Evolutionary conservation across 2,329 filamentous ascomycete genomes (phyloP).

Genomic region (Epichloe sibirici): DNA sequence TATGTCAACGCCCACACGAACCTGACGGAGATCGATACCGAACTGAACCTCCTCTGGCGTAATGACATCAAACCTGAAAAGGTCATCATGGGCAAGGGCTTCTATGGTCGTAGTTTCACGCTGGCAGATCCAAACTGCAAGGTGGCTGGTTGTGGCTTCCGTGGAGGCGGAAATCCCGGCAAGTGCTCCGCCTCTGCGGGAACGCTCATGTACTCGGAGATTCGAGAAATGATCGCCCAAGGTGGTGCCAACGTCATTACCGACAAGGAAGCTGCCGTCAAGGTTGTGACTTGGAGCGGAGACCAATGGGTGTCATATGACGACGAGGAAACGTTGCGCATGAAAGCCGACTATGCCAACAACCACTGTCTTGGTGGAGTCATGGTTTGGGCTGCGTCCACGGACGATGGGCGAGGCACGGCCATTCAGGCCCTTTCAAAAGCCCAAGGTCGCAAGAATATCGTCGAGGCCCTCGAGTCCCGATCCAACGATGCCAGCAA

Average conservation of each 20-base stretch:
- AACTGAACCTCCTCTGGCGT: constrained; percentile 35
- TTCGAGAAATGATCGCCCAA: constrained; percentile 5
- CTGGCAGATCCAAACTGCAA: constrained; percentile 14
- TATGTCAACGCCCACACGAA: constrained; percentile 30
- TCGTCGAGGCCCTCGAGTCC: too few species aligned
- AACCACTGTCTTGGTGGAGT: constrained; percentile 15
- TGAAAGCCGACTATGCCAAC: constrained; percentile 21
- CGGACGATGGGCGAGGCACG: not conserved
- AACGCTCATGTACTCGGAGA: constrained; percentile 21
- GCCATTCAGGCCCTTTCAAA: too few species aligned
- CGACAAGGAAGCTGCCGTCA: constrained; percentile 12
- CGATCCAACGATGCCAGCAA: too few species aligned
- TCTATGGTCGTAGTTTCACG: constrained; percentile 29
- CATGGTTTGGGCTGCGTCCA: not conserved
- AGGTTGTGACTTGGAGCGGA: constrained; percentile 18
- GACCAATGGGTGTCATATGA: constrained; percentile 28
- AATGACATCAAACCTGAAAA: constrained; percentile 28
- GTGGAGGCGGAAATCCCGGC: constrained; percentile 13
- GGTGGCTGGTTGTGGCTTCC: constrained; percentile 18
- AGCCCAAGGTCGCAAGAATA: too few species aligned
- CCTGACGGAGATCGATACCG: constrained; percentile 32
- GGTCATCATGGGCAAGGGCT: constrained; percentile 31
- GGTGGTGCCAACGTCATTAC: too few species aligned
- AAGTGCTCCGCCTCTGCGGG: constrained; percentile 18
- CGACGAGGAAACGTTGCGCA: constrained; percentile 20